Base-by-base conservation (phyloP, 352 stramenopile species). In the Phytophthora uliginosa region DNA sequence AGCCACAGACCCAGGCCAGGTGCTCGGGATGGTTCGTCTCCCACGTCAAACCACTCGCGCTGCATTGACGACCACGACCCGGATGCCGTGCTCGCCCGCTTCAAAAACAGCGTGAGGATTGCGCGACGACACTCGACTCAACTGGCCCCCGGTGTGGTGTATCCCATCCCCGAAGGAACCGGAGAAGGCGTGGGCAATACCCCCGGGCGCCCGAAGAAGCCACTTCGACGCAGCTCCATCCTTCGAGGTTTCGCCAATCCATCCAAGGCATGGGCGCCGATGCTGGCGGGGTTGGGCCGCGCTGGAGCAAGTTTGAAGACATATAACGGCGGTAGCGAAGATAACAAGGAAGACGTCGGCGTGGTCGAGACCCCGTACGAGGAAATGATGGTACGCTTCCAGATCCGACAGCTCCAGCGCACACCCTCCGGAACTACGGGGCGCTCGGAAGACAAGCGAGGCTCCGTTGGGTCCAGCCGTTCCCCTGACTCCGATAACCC, bases 311-410 rank as follows among this genome's bases (percentile, higher is more conserved):
- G 50, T 13, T 36, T 56, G 24, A 36, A 33, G 22, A 13, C 22
- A 6, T 36, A 56, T 6, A 56, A 36, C 15, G 50, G 15, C 20
- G 15, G 17, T 9, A 17, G 8, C 8, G 47, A 28, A 9, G 20
- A 18, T 9, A 17, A 0, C 47, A 53, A 28, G 0, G 47, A 53
- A n/a, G 47, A 9, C n/a, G 9, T 24, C 20, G 0, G 47, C 9
- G 36, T 17, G 9, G 36, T 42, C 36, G 59, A 65, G 24, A 56
- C 28, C 5, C 59, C 59, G 3, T 82, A 84, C 63, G 65, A 72
- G 0, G 74, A 84, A 58, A 82, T 84, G 74, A 78, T 84, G 67
- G 52, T 70, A 26, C 77, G 77, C 2, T 84, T 84, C 71, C 74
- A 84, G 57, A 73, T 84, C 48, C 74, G 77, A 8, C 69, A 63